Evolutionary conservation across 192 early-diverging fungal species (phyloP).

Genomic region (Backusella sp.): DNA sequence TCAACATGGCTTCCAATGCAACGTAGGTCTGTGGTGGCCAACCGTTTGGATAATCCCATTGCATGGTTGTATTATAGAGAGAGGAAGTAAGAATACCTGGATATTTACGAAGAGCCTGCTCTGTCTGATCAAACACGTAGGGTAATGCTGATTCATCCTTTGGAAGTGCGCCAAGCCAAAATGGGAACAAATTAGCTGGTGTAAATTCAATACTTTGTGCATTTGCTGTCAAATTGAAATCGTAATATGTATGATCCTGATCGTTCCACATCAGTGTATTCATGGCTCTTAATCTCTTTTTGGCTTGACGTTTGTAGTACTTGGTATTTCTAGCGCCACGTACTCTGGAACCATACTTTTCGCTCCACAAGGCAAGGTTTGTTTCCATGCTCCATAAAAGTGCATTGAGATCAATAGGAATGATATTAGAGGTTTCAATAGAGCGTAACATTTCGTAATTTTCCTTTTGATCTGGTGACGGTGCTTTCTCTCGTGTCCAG

Average conservation of each 20-base stretch:
- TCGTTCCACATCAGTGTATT: constrained; percentile 53
- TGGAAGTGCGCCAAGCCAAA: constrained; percentile 44
- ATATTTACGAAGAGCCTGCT: constrained; percentile 35
- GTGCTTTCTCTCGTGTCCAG: constrained; percentile 47
- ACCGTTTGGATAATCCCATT: constrained; percentile 74
- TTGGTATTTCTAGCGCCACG: background rate
- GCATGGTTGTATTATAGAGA: constrained; percentile 53
- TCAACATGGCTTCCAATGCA: constrained; percentile 48
- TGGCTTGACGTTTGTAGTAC: constrained; percentile 37
- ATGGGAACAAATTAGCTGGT: constrained; percentile 58
- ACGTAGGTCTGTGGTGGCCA: constrained; percentile 70
- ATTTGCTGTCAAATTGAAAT: constrained; percentile 52
- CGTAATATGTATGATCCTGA: constrained; percentile 43
- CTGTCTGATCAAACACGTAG: constrained; percentile 43
- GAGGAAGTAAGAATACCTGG: constrained; percentile 67
- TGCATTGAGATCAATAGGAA: constrained; percentile 73
- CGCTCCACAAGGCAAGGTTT: constrained; percentile 34
- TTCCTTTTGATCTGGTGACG: constrained; percentile 13
- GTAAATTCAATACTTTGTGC: constrained; percentile 37
- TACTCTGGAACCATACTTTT: background rate
- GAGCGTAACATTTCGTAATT: constrained; percentile 40
- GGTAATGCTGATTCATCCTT: constrained; percentile 19
- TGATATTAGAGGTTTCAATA: constrained; percentile 53
- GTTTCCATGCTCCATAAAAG: constrained; percentile 61
- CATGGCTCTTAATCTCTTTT: constrained; percentile 44